A percentile compares a stretch with the other conserved stretches of the same genome.
phyloP scores from a whole-genome alignment of 352 stramenopile species.

The Phytophthora sp. region DNA sequence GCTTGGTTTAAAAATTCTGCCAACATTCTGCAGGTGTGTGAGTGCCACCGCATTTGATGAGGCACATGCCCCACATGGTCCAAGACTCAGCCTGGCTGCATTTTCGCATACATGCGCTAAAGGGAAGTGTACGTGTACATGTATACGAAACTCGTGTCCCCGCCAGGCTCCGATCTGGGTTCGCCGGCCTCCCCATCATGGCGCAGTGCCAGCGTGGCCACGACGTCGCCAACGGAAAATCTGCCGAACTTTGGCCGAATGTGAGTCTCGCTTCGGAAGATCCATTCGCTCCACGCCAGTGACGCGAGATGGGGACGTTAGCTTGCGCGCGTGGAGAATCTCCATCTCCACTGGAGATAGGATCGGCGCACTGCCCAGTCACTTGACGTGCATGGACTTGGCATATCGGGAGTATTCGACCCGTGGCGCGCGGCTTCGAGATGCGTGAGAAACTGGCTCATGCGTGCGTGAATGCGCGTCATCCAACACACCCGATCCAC shows the following conservation, averaged over 20 bases:
- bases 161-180: constrained; percentile 12
- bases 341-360: too few species aligned
- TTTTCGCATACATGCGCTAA: constrained; percentile 16
- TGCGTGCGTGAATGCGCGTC: constrained; percentile 18
- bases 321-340: background rate
- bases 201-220: background rate
- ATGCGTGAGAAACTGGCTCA: constrained; percentile 19
- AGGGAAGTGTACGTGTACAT: too few species aligned
- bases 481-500: constrained; percentile 12
- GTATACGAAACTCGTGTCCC: too few species aligned
- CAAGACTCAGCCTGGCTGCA: background rate
- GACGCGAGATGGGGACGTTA: constrained; percentile 6
- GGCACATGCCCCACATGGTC: background rate
- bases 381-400: constrained; percentile 30
- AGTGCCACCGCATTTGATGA: background rate
- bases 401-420: constrained; percentile 31
- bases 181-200: background rate
- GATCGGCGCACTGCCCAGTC: constrained; percentile 21
- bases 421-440: background rate
- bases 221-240: too few species aligned
- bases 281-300: background rate
- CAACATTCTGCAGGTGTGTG: too few species aligned
- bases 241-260: constrained; percentile 11
- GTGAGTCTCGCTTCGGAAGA: too few species aligned
- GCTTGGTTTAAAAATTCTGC: constrained; percentile 14